Conservation (phyloP, 768 basidiomycete species). For the Tulasnella sp. region DNA sequence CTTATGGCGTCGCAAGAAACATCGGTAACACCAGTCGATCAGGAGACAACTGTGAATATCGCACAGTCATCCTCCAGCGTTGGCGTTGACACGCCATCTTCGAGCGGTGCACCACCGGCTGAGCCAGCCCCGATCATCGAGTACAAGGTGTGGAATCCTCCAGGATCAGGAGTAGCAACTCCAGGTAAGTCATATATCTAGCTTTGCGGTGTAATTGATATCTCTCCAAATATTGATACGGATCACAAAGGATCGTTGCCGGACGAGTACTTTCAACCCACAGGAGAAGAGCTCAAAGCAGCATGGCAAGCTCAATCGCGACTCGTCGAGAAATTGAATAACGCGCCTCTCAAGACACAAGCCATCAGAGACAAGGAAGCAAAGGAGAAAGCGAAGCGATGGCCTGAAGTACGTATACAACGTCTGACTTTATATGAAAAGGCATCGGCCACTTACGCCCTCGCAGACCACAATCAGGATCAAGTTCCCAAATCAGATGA, state of each 20-base stretch:
- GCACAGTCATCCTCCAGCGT: no score
- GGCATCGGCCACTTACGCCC: constrained; percentile 14
- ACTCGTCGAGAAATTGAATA: constrained; percentile 48
- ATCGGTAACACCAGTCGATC: no score
- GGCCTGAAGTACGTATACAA: constrained; percentile 50
- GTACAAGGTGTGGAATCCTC: constrained; percentile 15
- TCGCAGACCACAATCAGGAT: constrained; percentile 69
- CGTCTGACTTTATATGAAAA: not conserved
- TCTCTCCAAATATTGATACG: no score
- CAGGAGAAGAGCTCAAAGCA: constrained; percentile 54
- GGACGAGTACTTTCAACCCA: constrained; percentile 66
- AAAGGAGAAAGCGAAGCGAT: constrained; percentile 51
- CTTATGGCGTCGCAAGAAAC: no score
- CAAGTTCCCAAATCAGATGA: constrained; percentile 69
- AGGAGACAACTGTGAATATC: no score
- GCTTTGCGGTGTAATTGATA: not conserved
- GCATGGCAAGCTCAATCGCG: constrained; percentile 54
- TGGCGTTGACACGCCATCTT: no score
- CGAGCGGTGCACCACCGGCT: constrained; percentile 1
- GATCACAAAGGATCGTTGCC: constrained; percentile 36
- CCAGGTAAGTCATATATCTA: no score
- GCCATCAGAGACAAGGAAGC: constrained; percentile 51
- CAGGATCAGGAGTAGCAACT: not conserved
- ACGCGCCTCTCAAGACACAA: constrained; percentile 63
- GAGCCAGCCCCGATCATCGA: constrained; percentile 3